Percentiles rank a stretch among this genome's conserved stretches.
These are phyloP conservation scores for Borovskyia barvae DNA, from an alignment of 208 protist genomes.

Conservation along the genomic window DNA sequence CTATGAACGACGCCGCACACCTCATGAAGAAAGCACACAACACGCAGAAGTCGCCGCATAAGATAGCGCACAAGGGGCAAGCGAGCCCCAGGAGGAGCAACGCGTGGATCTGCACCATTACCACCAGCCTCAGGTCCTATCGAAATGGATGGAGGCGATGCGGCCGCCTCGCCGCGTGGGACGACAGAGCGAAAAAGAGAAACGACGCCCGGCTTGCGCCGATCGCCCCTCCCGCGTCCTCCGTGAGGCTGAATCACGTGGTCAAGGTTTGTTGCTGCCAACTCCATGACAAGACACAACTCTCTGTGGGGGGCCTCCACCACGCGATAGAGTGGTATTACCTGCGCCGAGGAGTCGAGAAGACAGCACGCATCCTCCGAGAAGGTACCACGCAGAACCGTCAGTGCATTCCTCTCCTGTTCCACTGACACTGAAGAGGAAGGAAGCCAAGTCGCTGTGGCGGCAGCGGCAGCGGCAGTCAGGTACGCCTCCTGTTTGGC, in stretches of 20 bases:
- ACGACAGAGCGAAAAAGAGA: constrained; percentile 6
- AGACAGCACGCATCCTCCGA: not conserved
- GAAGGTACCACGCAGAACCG: too few relatives aligned
- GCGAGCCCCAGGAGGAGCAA: too few relatives aligned
- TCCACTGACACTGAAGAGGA: not conserved
- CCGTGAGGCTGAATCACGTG: constrained; percentile 27
- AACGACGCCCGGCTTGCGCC: constrained; percentile 12
- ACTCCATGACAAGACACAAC: constrained; percentile 81
- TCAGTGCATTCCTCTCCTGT: too few relatives aligned
- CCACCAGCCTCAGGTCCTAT: too few relatives aligned
- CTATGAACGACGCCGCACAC: constrained; percentile 78
- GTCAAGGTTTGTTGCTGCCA: constrained; percentile 61
- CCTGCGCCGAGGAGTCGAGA: constrained; percentile 31
- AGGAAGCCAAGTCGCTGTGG: not conserved
- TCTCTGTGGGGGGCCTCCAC: constrained; percentile 81
- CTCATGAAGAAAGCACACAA: constrained; percentile 71
- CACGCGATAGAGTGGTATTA: constrained; percentile 49
- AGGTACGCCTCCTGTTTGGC: constrained; percentile 2
- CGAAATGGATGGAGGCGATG: not conserved
- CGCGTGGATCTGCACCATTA: too few relatives aligned
- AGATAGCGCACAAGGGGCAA: constrained; percentile 67
- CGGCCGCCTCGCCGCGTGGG: not conserved
- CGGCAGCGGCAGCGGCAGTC: not conserved
- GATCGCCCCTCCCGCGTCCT: not conserved
- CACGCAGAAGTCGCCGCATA: constrained; percentile 62